These are phyloP conservation scores for Solanum commersonii DNA, from an alignment of 257 asterid species.

Conservation along the genomic window DNA sequence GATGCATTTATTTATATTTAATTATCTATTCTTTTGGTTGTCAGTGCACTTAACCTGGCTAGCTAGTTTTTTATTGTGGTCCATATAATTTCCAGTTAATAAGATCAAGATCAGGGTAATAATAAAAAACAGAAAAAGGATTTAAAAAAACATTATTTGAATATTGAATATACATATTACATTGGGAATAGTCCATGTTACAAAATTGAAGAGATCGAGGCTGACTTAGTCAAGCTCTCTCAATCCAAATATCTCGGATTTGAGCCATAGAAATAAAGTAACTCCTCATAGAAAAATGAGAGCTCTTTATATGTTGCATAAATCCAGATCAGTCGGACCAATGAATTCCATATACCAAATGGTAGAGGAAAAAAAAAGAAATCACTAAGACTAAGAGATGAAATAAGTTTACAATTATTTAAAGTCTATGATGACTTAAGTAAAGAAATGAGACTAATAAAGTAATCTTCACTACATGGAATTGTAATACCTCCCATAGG, in stretches of 20 bases:
- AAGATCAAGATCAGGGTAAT: background rate
- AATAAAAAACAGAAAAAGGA: background rate
- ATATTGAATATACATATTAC: background rate
- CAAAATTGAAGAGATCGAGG: background rate
- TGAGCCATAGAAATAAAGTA: background rate
- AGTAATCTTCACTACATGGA: slow-evolving; percentile 34
- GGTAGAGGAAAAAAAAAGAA: background rate
- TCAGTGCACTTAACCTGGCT: background rate
- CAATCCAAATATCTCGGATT: background rate
- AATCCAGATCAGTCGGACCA: background rate
- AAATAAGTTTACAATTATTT: background rate
- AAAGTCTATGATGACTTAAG: slow-evolving; percentile 1
- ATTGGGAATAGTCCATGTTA: background rate
- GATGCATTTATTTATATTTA: background rate
- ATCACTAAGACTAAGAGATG: background rate
- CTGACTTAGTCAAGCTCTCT: background rate
- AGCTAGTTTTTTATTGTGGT: background rate
- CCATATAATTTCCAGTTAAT: background rate
- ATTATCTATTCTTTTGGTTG: background rate
- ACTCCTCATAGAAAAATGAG: background rate
- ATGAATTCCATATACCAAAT: background rate
- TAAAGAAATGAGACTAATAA: slow-evolving; percentile 18
- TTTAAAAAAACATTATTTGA: background rate
- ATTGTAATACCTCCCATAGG: slow-evolving; percentile 39
- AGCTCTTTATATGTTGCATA: background rate